Base-by-base conservation (phyloP, 495 filamentous ascomycete species). In the Acidomyces sp. region DNA sequence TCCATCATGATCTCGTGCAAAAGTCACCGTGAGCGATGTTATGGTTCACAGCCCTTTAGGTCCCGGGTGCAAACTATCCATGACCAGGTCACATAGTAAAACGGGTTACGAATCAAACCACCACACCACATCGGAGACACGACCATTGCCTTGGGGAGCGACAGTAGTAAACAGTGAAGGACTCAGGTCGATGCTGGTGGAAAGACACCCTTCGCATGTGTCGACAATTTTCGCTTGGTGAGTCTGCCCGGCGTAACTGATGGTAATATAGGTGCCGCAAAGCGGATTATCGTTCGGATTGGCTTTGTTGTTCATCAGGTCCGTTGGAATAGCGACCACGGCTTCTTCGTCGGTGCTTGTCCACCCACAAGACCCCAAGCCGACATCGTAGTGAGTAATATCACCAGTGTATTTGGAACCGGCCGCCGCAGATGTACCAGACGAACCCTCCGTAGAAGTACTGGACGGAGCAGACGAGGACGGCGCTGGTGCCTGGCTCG, bases 341-440 rank as follows among this genome's bases (percentile, higher is more conserved):
- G 21, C 16, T 13, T 67, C 56, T 17, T 16, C 13, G 22, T 36
- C 19, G 1, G 0, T 1, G 43, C 36, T 58, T 1, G 33, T 37
- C 1, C 16, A 16, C 24, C 66, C 68, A 36, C 68, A 70, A 26
- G 67, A 55, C 15, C 67, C 68, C 4, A 62, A 9, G 17, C 65
- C 63, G 24, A 49, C 16, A 6, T 37, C 33, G 46, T 67, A 70
- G 40, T 53, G 66, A 28, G 67, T 70, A 15, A 63, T 56, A 23
- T 57, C 34, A 31, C 66, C 67, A 2, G 51, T 43, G 29, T 52
- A 46, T 7, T 12, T 39, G 11, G n/a, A 22, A 22, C 45, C 51
- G 10, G 20, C 2, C 15, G 20, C 20, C n/a, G 46, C 44, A 18
- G 31, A 34, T 10, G 37, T 31, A 27, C 13, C 2, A 15, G 45